Conservation (phyloP, 352 stramenopile genomes). For the Nothophytophthora sp. region DNA sequence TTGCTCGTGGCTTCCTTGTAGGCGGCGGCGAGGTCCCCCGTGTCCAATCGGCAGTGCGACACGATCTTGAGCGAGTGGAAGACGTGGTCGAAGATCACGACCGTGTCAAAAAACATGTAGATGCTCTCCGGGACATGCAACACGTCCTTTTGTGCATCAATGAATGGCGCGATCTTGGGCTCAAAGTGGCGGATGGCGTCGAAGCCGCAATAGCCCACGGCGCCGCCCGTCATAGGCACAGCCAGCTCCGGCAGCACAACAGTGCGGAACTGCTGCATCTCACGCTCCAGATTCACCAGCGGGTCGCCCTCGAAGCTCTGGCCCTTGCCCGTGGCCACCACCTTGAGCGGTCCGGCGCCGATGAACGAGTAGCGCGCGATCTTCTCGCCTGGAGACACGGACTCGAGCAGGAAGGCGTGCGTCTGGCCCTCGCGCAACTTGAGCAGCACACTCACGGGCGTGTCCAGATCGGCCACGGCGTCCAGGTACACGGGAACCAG, state of each 20-base stretch:
- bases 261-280: slow-evolving; percentile 77
- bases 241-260: slow-evolving; percentile 72
- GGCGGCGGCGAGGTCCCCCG: slow-evolving; percentile 53
- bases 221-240: slow-evolving; percentile 86
- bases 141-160: slow-evolving; percentile 78
- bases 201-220: slow-evolving; percentile 89
- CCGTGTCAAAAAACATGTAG: slow-evolving; percentile 92
- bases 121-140: slow-evolving; percentile 86
- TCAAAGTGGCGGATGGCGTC: slow-evolving; percentile 91
- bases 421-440: slow-evolving; percentile 79
- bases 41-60: slow-evolving; percentile 79
- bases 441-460: slow-evolving; percentile 87
- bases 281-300: slow-evolving; percentile 71
- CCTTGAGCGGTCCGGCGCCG: slow-evolving; percentile 78
- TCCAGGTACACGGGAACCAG: slow-evolving; percentile 86
- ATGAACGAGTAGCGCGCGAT: slow-evolving; percentile 92
- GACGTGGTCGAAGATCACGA: slow-evolving; percentile 91
- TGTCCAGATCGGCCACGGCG: slow-evolving; percentile 85
- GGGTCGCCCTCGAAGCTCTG: slow-evolving; percentile 68
- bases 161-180: slow-evolving; percentile 74
- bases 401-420: slow-evolving; percentile 89
- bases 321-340: slow-evolving; percentile 66
- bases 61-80: slow-evolving; percentile 91
- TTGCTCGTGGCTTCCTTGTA: slow-evolving; percentile 78
- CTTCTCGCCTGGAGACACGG: slow-evolving; percentile 81